Evolutionary conservation across 352 stramenopile genomes (phyloP), one percentile per base, ranked within the genome.

Genomic region (Aphanomyces invadans): DNA sequence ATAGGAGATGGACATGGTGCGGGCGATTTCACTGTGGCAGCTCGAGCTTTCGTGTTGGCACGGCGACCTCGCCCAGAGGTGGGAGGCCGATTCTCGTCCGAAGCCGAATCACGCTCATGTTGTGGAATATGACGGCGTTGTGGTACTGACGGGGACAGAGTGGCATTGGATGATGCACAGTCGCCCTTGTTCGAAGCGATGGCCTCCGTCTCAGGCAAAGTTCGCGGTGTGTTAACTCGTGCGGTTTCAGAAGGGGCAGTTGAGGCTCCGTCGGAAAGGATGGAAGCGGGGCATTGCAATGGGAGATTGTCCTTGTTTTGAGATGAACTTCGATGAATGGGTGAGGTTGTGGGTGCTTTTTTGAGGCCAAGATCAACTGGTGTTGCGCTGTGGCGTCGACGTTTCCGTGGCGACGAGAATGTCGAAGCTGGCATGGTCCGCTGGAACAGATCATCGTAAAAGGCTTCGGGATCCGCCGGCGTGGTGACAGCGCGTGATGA

Each of bases 221-320:
- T n/a, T n/a, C n/a, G n/a, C n/a, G n/a, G n/a, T n/a, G n/a, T n/a
- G n/a, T n/a, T n/a, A n/a, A n/a, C n/a, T n/a, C n/a, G n/a, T n/a
- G n/a, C n/a, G n/a, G n/a, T n/a, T n/a, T n/a, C n/a, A n/a, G n/a
- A 15, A 15, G 36, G 7, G 36, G 36, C 36, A 15, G 36, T 42
- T 7, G 36, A 15, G 36, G 36, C 36, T 42, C 36, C 36, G 36
- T 42, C 7, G 15, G 36, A 42, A 15, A 15, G 36, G 36, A 42
- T 64, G 62, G 39, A 21, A 4, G 48, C 69, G 64, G 28, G 56
- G 26, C 39, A 67, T 29, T 39, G 70, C 52, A 45, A 29, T 12
- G 60, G 36, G 28, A 49, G 46, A 23, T 78, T 73, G 26, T 36
- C n/a, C n/a, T n/a, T n/a, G n/a, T n/a, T n/a, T n/a, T n/a, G n/a